Evolutionary conservation across 1,284 basidiomycete genomes (phyloP).

Genomic region (Cryptococcus wingfieldii): DNA sequence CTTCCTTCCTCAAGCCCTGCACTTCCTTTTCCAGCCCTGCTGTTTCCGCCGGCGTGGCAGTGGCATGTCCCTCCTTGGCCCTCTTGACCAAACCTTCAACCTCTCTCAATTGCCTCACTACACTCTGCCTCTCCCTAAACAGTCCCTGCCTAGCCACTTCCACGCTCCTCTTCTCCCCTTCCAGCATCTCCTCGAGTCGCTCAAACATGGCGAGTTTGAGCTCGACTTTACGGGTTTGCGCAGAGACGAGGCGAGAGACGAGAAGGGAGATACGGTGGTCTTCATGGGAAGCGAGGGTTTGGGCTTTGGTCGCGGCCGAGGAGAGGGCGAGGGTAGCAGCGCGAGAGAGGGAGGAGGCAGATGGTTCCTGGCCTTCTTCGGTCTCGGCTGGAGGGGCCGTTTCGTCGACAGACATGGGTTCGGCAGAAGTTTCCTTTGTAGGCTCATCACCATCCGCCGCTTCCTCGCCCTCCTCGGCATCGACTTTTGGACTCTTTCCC

Average conservation of each 20-base stretch:
- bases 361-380: slow-evolving; percentile 55
- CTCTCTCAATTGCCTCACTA: slow-evolving; percentile 35
- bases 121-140: slow-evolving; percentile 43
- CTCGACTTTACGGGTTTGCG: slow-evolving; percentile 89
- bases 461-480: slow-evolving; percentile 28
- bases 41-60: slow-evolving; percentile 2
- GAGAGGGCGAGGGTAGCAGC: slow-evolving; percentile 80
- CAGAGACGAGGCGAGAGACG: slow-evolving; percentile 78
- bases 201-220: slow-evolving; percentile 90
- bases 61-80: slow-evolving; percentile 19
- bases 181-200: slow-evolving; percentile 79
- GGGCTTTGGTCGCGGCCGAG: slow-evolving; percentile 82
- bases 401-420: slow-evolving; percentile 13
- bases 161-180: slow-evolving; percentile 62
- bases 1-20: not conserved
- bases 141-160: slow-evolving; percentile 45
- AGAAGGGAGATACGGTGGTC: slow-evolving; percentile 75
- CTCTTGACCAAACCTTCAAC: slow-evolving; percentile 41
- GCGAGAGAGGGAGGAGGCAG: slow-evolving; percentile 65
- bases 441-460: slow-evolving; percentile 26
- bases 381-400: slow-evolving; percentile 16
- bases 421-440: slow-evolving; percentile 13
- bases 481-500: slow-evolving; percentile 21
- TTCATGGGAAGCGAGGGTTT: slow-evolving; percentile 76
- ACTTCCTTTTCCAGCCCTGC: slow-evolving; percentile 11